phyloP scores from a whole-genome alignment of 768 basidiomycete species.

The Myochromella boudieri region DNA sequence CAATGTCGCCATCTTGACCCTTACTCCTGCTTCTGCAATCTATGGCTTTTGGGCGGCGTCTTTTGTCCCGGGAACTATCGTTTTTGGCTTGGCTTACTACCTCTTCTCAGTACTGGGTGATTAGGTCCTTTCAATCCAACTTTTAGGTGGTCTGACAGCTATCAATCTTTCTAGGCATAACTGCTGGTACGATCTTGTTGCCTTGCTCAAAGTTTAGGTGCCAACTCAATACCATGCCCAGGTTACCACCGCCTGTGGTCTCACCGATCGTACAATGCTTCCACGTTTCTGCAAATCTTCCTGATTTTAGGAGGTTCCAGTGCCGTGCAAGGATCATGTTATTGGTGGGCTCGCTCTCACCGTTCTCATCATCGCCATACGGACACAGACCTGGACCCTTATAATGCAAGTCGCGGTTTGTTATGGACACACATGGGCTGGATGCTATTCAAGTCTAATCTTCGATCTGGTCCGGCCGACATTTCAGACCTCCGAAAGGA shows the following conservation, averaged over 20 bases:
- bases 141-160: constrained; percentile 14
- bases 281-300: constrained; percentile 65
- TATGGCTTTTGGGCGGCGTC: constrained; percentile 62
- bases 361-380: constrained; percentile 84
- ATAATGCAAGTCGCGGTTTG: constrained; percentile 75
- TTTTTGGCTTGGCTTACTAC: constrained; percentile 74
- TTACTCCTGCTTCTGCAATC: constrained; percentile 69
- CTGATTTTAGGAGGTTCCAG: constrained; percentile 76
- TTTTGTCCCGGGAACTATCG: constrained; percentile 47
- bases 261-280: constrained; percentile 80
- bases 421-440: constrained; percentile 83
- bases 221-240: constrained; percentile 26
- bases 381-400: constrained; percentile 85
- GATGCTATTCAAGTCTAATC: constrained; percentile 76
- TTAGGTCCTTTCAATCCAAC: constrained; percentile 10
- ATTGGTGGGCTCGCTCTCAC: constrained; percentile 85
- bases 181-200: constrained; percentile 39
- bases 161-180: constrained; percentile 38
- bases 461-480: constrained; percentile 71
- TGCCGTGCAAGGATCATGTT: constrained; percentile 84
- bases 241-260: constrained; percentile 88
- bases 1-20: constrained; percentile 65
- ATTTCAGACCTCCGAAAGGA: constrained; percentile 71
- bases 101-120: constrained; percentile 83
- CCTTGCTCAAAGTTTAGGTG: too few relatives aligned